Evolutionary conservation across 306 rosid genomes (phyloP).

Genomic region (Vicia sativa): DNA sequence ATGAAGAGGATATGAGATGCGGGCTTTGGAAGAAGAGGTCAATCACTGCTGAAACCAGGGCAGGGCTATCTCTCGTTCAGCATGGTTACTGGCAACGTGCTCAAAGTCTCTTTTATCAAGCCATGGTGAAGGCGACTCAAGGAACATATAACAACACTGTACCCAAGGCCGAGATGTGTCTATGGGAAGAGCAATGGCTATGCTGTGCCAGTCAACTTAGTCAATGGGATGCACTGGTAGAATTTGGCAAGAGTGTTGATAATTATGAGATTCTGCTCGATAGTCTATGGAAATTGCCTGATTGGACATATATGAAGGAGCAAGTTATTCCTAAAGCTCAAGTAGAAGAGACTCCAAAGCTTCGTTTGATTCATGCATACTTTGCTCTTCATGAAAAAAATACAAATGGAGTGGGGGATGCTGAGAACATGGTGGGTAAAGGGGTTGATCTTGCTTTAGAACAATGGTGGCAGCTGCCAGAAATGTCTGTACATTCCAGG

Average conservation of each 20-base stretch:
- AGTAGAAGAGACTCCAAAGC: constrained; percentile 98
- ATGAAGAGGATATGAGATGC: constrained; percentile 98
- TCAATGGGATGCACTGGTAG: constrained; percentile 97
- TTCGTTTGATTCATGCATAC: constrained; percentile 84
- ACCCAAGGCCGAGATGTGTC: constrained; percentile 99
- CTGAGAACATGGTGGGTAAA: constrained; percentile 86
- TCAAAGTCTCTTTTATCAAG: constrained; percentile 97
- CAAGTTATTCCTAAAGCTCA: constrained; percentile 98
- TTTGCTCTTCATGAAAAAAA: constrained; percentile 90
- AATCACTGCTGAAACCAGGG: constrained; percentile 88
- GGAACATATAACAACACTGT: constrained; percentile 93
- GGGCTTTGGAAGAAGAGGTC: constrained; percentile 97
- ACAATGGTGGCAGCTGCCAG: constrained; percentile 99
- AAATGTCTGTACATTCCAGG: constrained; percentile 96
- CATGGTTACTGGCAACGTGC: constrained; percentile 99
- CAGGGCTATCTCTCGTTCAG: constrained; percentile 98
- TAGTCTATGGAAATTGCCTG: constrained; percentile 96
- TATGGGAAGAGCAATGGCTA: constrained; percentile 99
- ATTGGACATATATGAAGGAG: constrained; percentile 97
- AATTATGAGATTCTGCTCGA: constrained; percentile 94
- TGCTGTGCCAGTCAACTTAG: constrained; percentile 91
- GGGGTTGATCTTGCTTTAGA: constrained; percentile 96
- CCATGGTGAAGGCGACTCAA: constrained; percentile 98
- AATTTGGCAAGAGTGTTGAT: constrained; percentile 93
- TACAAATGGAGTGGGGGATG: constrained; percentile 89